Evolutionary conservation across 2,329 filamentous ascomycete genomes (phyloP).

Genomic region (Aureobasidium uvarum): DNA sequence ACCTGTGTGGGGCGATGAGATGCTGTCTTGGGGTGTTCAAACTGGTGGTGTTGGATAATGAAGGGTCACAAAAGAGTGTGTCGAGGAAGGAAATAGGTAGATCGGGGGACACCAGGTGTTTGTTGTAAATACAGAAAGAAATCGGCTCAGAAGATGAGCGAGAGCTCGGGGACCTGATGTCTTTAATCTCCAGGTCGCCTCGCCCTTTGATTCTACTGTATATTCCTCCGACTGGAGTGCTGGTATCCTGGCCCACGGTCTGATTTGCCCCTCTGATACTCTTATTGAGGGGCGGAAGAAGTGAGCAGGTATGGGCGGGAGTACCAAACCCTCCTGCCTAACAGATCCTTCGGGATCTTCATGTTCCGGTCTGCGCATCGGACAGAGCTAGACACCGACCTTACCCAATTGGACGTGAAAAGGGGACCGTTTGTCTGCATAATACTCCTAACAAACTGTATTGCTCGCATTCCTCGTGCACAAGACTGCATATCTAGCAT

Average conservation of each 20-base stretch:
- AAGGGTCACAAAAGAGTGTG: neutral
- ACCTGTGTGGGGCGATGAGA: neutral
- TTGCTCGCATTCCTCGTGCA: neutral
- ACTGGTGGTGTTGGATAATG: neutral
- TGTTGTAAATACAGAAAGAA: neutral
- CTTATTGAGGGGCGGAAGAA: neutral
- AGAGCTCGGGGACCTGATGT: neutral
- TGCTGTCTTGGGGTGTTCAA: neutral
- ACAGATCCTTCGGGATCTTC: neutral
- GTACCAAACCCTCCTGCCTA: neutral
- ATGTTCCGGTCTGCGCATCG: constrained; percentile 6
- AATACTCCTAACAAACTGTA: neutral
- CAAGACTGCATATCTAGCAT: neutral
- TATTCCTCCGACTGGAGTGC: constrained; percentile 10
- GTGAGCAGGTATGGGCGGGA: neutral
- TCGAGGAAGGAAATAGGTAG: neutral
- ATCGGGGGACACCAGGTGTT: neutral
- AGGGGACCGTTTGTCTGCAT: neutral
- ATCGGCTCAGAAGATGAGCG: neutral
- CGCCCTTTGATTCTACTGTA: constrained; percentile 7
- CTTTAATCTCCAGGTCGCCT: constrained; percentile 3
- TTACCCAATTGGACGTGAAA: neutral
- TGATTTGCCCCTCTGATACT: too few species aligned
- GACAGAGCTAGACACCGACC: neutral
- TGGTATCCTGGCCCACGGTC: neutral